phyloP scores from a whole-genome alignment of 176 grass and related monocot genomes.

The Zizania latifolia region DNA sequence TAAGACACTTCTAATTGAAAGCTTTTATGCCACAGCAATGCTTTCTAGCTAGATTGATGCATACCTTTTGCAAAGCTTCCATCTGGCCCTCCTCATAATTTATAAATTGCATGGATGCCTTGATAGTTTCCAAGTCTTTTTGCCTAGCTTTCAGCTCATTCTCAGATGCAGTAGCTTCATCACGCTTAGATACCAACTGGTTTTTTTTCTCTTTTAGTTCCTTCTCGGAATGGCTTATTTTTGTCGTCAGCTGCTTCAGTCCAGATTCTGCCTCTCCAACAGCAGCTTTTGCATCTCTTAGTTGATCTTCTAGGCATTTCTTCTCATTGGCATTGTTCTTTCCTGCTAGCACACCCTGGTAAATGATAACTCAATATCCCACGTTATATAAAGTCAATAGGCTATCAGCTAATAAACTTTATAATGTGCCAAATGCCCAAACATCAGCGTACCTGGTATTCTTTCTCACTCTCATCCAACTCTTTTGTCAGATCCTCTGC shows the following conservation, averaged over 20 bases:
- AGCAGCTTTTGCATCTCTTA: slow-evolving; percentile 92
- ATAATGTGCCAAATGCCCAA: neutral
- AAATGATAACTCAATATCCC: slow-evolving; percentile 24
- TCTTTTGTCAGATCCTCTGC: slow-evolving; percentile 62
- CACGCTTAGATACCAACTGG: slow-evolving; percentile 63
- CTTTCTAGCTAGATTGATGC: neutral
- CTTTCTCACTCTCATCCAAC: slow-evolving; percentile 76
- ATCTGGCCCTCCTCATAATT: slow-evolving; percentile 75
- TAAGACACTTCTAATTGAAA: neutral
- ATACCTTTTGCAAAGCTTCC: slow-evolving; percentile 89
- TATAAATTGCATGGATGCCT: slow-evolving; percentile 63
- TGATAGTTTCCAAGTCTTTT: slow-evolving; percentile 61
- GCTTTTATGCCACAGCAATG: neutral
- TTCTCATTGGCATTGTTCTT: slow-evolving; percentile 84
- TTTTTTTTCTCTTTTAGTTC: slow-evolving; percentile 86
- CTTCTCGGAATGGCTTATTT: slow-evolving; percentile 76
- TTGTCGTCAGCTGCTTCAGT: slow-evolving; percentile 65
- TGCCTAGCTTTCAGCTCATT: slow-evolving; percentile 69
- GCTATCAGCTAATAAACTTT: neutral
- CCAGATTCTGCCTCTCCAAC: slow-evolving; percentile 84
- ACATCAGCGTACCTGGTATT: slow-evolving; percentile 59
- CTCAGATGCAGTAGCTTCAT: slow-evolving; percentile 77
- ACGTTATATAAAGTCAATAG: slow-evolving; percentile 8
- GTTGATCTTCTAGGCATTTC: slow-evolving; percentile 98
- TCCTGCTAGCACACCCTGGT: slow-evolving; percentile 84